Conservation (phyloP, 208 protist genomes). For the Trypanosoma caninum region DNA sequence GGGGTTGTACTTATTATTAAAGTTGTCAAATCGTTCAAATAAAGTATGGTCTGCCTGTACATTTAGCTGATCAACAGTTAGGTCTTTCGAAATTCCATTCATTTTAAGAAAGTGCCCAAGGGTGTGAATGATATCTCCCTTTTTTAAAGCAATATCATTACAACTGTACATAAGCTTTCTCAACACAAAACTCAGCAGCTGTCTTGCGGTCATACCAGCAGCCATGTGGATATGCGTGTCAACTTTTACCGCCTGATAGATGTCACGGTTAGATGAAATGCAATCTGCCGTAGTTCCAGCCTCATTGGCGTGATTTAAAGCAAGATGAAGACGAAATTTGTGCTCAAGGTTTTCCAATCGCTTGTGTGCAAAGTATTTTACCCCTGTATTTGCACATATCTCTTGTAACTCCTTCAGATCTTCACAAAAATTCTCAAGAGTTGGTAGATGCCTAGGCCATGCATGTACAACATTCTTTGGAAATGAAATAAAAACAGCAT, state of each 20-base stretch:
- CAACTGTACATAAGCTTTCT: slow-evolving; percentile 87
- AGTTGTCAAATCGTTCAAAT: slow-evolving; percentile 99
- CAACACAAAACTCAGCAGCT: slow-evolving; percentile 94
- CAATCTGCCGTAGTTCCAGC: slow-evolving; percentile 85
- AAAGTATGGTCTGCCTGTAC: slow-evolving; percentile 95
- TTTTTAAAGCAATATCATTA: slow-evolving; percentile 92
- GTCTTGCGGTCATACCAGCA: slow-evolving; percentile 93
- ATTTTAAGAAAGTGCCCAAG: slow-evolving; percentile 84
- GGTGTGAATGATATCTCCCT: slow-evolving; percentile 83
- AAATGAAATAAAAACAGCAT: slow-evolving; percentile 89
- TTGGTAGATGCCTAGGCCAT: slow-evolving; percentile 81
- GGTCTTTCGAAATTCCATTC: slow-evolving; percentile 80
- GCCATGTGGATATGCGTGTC: slow-evolving; percentile 97
- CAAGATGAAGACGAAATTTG: slow-evolving; percentile 92
- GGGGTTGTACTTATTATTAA: slow-evolving; percentile 99
- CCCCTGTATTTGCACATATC: slow-evolving; percentile 68
- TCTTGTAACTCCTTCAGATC: slow-evolving; percentile 69
- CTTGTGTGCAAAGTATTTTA: slow-evolving; percentile 92
- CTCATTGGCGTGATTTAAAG: slow-evolving; percentile 91
- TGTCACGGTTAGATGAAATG: slow-evolving; percentile 89
- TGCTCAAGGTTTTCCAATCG: slow-evolving; percentile 91
- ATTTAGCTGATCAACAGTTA: slow-evolving; percentile 96
- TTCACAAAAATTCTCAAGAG: slow-evolving; percentile 67
- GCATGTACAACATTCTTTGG: slow-evolving; percentile 64
- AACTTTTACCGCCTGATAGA: slow-evolving; percentile 95